A percentile compares a stretch with the other conserved stretches of the same genome.
These are phyloP conservation scores for Margaritispora aquatica DNA, from an alignment of 495 filamentous ascomycete genomes.

Conservation along the genomic window DNA sequence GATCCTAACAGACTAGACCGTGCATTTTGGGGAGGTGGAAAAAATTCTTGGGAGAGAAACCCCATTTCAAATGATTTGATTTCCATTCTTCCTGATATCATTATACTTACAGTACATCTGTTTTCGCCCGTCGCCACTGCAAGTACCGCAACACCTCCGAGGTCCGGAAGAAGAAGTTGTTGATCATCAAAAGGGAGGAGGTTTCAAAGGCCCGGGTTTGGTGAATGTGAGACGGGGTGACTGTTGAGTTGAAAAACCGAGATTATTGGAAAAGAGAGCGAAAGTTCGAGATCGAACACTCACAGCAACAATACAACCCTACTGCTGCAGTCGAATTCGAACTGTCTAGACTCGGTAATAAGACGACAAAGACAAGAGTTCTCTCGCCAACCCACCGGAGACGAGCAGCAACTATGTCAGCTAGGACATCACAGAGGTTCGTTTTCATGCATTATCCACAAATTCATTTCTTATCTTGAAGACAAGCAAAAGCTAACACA, in stretches of 20 bases:
- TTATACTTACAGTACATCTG: not conserved
- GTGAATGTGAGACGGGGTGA: not conserved
- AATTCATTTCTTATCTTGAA: too few species aligned
- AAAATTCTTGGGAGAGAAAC: not conserved
- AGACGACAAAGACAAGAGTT: not conserved
- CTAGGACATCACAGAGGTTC: constrained; percentile 14
- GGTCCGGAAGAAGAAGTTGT: too few species aligned
- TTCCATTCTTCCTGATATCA: not conserved
- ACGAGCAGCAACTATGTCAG: constrained; percentile 15
- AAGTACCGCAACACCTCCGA: not conserved
- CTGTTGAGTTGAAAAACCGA: too few species aligned
- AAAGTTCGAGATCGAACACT: not conserved
- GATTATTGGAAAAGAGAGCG: too few species aligned
- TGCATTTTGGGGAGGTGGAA: not conserved
- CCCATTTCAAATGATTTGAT: not conserved
- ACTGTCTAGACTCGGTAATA: not conserved
- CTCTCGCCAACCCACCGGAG: not conserved
- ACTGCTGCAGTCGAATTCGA: not conserved
- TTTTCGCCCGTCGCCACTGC: not conserved
- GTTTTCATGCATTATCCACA: not conserved
- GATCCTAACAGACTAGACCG: not conserved
- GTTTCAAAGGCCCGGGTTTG: not conserved
- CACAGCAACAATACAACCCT: not conserved
- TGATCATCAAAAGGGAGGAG: not conserved
- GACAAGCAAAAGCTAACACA: constrained; percentile 3